Evolutionary conservation across 306 rosid genomes (phyloP).

Genomic region (Begonia masoniana): DNA sequence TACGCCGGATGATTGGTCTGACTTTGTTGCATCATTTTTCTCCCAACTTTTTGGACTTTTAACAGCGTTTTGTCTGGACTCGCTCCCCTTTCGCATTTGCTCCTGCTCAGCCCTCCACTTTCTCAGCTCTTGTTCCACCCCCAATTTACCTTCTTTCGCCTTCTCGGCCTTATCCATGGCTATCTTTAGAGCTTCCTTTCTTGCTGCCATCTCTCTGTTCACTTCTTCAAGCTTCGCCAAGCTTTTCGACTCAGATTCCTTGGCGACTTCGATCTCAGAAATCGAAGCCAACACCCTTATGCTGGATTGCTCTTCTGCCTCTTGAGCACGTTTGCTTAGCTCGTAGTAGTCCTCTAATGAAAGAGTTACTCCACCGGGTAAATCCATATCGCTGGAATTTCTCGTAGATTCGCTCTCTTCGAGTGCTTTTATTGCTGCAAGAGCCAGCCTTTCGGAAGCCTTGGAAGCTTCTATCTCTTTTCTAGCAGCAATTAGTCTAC

Average conservation of each 20-base stretch:
- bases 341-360: constrained; percentile 87
- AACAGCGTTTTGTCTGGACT: constrained; percentile 34
- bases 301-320: constrained; percentile 86
- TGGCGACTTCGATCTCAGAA: constrained; percentile 66
- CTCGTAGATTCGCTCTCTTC: constrained; percentile 75
- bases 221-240: constrained; percentile 74
- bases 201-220: constrained; percentile 51
- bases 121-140: constrained; percentile 86
- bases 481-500: constrained; percentile 76
- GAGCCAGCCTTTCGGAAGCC: constrained; percentile 83
- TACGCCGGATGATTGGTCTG: no score
- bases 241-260: constrained; percentile 67
- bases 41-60: constrained; percentile 53
- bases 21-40: no score
- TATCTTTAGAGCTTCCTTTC: constrained; percentile 57
- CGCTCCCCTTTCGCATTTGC: constrained; percentile 63
- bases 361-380: constrained; percentile 57
- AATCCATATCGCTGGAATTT: constrained; percentile 32
- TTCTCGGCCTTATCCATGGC: constrained; percentile 94
- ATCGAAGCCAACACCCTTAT: constrained; percentile 59
- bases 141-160: constrained; percentile 96
- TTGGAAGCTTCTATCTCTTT: constrained; percentile 94
- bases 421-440: constrained; percentile 92
- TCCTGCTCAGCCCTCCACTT: constrained; percentile 92
- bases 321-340: constrained; percentile 88